Evolutionary conservation across 768 basidiomycete genomes (phyloP).

Genomic region (Mycena alexandri): DNA sequence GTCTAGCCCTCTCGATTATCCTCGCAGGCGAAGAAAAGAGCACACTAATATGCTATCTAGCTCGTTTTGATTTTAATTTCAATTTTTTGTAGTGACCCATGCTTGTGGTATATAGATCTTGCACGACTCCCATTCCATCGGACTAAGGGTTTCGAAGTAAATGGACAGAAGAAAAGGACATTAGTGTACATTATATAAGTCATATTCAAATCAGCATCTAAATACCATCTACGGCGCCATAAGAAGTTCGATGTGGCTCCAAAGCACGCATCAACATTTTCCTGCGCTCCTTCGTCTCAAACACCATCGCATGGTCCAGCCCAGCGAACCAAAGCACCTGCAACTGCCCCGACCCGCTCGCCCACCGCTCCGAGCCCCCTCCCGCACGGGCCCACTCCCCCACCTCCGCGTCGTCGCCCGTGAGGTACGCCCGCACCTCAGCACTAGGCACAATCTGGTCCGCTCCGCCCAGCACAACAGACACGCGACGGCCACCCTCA

Average conservation of each 20-base stretch:
- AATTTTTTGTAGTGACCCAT: no score
- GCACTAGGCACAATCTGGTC: constrained; percentile 58
- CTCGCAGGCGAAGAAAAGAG: no score
- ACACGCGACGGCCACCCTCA: constrained; percentile 43
- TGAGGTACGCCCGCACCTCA: constrained; percentile 52
- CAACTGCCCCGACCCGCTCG: constrained; percentile 37
- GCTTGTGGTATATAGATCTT: no score
- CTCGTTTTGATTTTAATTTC: no score
- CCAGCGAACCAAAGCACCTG: constrained; percentile 54
- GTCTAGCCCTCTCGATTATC: no score
- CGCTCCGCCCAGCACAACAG: constrained; percentile 51
- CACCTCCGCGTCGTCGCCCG: constrained; percentile 42
- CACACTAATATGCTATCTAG: no score
- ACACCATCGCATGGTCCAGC: constrained; percentile 57
- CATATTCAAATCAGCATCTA: not conserved
- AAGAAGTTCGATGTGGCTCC: constrained; percentile 26
- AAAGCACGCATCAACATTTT: constrained; percentile 47
- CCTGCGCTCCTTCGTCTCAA: constrained; percentile 50
- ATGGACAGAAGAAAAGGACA: no score
- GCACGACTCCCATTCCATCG: no score
- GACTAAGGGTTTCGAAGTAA: no score
- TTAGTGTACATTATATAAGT: no score
- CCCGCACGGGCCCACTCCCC: constrained; percentile 29
- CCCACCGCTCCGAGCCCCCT: constrained; percentile 42
- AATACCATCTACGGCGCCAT: constrained; percentile 16